These are phyloP conservation scores for Apophysomyces elegans DNA, from an alignment of 371 early-diverging fungal species.

Conservation along the genomic window DNA sequence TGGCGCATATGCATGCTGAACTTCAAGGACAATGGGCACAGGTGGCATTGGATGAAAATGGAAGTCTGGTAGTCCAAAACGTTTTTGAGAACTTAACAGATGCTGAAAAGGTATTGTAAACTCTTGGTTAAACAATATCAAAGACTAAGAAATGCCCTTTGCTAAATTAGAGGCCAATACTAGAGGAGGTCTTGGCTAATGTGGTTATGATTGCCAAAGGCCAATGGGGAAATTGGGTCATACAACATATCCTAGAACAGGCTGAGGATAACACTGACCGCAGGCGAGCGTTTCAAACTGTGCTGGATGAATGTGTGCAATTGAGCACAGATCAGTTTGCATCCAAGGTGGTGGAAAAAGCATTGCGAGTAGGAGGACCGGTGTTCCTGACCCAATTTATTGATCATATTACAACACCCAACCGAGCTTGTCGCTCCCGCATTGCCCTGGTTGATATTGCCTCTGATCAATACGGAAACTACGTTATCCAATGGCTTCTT, in stretches of 20 bases:
- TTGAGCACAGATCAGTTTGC: constrained; percentile 78
- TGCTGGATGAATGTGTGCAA: constrained; percentile 52
- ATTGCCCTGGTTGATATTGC: constrained; percentile 62
- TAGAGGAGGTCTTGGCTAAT: constrained; percentile 64
- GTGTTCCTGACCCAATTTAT: constrained; percentile 33
- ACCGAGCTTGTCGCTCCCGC: constrained; percentile 32
- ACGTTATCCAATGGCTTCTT: constrained; percentile 78
- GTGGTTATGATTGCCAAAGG: constrained; percentile 68
- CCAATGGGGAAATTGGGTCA: constrained; percentile 85
- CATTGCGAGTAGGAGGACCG: constrained; percentile 63
- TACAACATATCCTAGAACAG: constrained; percentile 76
- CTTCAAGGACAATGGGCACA: constrained; percentile 66
- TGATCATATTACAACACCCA: constrained; percentile 26
- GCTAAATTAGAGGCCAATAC: constrained; percentile 46
- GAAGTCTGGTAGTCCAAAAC: constrained; percentile 80
- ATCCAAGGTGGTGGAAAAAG: constrained; percentile 79
- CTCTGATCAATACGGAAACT: constrained; percentile 89
- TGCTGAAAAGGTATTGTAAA: constrained; percentile 56
- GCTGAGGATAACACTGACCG: constrained; percentile 58
- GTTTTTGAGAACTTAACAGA: constrained; percentile 76
- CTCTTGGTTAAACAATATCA: not conserved
- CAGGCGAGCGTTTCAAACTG: constrained; percentile 49
- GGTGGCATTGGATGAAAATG: constrained; percentile 80
- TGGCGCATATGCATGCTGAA: constrained; percentile 63
- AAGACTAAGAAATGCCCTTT: not conserved